Conservation (phyloP, 2,329 filamentous ascomycete genomes). For the Colletotrichum siamense region DNA sequence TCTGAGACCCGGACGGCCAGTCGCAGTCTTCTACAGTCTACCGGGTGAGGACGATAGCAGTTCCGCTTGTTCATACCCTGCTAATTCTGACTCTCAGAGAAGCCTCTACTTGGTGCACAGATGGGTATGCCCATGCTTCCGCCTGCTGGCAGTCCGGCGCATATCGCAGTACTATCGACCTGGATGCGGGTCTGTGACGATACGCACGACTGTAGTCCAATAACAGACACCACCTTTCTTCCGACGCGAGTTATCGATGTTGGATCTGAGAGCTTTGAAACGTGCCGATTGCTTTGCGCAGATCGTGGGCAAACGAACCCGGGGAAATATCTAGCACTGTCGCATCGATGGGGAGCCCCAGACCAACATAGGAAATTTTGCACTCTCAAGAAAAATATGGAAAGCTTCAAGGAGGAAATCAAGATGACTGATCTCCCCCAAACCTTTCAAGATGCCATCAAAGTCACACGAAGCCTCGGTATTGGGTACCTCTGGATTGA, state of each 20-base stretch:
- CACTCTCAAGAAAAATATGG: not conserved
- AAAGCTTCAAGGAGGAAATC: not conserved
- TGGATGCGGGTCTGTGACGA: not conserved
- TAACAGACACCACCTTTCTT: not conserved
- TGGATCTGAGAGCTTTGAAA: fast-evolving
- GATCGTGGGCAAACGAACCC: not conserved
- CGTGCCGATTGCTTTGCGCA: not conserved
- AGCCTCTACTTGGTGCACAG: not conserved
- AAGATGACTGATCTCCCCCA: not conserved
- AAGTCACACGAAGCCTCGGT: not conserved
- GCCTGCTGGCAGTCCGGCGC: not conserved
- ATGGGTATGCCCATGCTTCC: not conserved
- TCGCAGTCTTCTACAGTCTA: not conserved
- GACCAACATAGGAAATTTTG: not conserved
- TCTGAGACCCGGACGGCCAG: not conserved
- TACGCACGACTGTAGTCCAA: not conserved
- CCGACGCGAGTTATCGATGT: not conserved
- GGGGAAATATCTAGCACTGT: not conserved
- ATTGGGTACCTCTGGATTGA: conserved; percentile 25
- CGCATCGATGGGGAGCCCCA: not conserved
- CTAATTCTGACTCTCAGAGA: not conserved
- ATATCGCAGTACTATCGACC: not conserved
- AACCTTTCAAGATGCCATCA: conserved; percentile 19
- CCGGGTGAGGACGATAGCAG: not conserved
- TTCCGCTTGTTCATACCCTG: fast-evolving